Base-by-base conservation (phyloP, 805 yeast species). In the Kodamaea leandrae region DNA sequence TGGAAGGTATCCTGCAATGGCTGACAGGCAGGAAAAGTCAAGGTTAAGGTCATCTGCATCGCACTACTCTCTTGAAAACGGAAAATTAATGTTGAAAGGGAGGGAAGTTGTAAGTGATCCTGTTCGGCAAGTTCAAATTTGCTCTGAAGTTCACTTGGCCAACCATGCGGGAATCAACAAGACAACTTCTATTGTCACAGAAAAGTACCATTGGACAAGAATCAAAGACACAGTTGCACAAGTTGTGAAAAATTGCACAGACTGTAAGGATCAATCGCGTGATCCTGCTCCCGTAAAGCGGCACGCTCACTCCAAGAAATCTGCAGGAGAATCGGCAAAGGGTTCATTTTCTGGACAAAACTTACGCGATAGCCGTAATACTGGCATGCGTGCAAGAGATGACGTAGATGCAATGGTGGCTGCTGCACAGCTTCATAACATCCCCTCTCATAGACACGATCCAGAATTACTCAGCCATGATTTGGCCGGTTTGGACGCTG, bases 111-210 rank as follows among this genome's bases (percentile, higher is more conserved):
- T 91, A 1, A 70, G 83, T 23, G 90, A 85, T 46, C 83, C 86
- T 0, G 77, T 71, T 2, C 76, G 82, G 38, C 98, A 90, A 62
- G 57, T 83, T 34, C 82, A 79, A 47, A 80, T 91, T 21, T 86
- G 90, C 24, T 72, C 78, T 6, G 83, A 82, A 32, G 64, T 79
- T 15, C 99, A 91, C 58, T 57, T 73, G 47, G 61, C 73, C 15
- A 77, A 74, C 33, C 99, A 91, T 57, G 82, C 82, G 9, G 98
- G 98, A 8, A 88, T 91, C 47, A 91, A 91, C 64, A 86, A 83
- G 54, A 82, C 95, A 2, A 89, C 96, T 0, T 67, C 91, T 0
- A 64, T 76, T 13, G 77, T 93, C 13, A 77, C 90, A 1, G 93
- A 85, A 47, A 76, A 77, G 50, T 91, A 85, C 52, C 95, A 88